phyloP scores from a whole-genome alignment of 345 rosid species.

The Hypericum androsaemum region DNA sequence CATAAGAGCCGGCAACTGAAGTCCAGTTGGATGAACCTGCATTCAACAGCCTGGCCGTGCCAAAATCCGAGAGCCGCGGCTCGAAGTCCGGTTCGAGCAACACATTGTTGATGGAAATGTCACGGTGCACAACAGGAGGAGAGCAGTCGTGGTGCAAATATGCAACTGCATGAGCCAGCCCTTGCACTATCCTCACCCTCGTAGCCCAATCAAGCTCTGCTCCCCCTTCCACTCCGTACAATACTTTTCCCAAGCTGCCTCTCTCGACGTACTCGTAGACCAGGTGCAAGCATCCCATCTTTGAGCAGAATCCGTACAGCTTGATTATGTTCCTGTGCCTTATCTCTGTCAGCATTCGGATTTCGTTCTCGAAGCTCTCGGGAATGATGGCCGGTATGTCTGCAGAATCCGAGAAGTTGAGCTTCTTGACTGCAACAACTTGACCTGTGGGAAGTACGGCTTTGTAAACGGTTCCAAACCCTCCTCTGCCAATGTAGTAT shows the following conservation, averaged over 20 bases:
- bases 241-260: conserved; percentile 42
- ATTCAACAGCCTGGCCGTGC: conserved; percentile 46
- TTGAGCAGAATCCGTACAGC: conserved; percentile 54
- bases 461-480: conserved; percentile 54
- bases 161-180: conserved; percentile 62
- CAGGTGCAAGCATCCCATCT: conserved; percentile 35
- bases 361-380: conserved; percentile 49
- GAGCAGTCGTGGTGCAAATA: conserved; percentile 66
- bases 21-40: conserved; percentile 57
- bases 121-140: conserved; percentile 54
- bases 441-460: conserved; percentile 37
- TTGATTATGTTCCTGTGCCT: conserved; percentile 58
- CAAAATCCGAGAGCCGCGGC: conserved; percentile 57
- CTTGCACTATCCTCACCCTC: conserved; percentile 39
- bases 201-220: conserved; percentile 33
- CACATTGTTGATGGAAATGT: conserved; percentile 44
- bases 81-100: conserved; percentile 44
- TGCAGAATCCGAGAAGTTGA: conserved; percentile 26
- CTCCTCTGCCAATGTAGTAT: conserved; percentile 57
- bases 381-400: conserved; percentile 29
- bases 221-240: conserved; percentile 32
- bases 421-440: conserved; percentile 48
- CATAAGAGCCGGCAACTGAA: conserved; percentile 48
- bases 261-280: conserved; percentile 49
- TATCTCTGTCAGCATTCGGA: conserved; percentile 37